Conservation (phyloP, 371 early-diverging fungal genomes). For the Lichtheimia hyalospora region DNA sequence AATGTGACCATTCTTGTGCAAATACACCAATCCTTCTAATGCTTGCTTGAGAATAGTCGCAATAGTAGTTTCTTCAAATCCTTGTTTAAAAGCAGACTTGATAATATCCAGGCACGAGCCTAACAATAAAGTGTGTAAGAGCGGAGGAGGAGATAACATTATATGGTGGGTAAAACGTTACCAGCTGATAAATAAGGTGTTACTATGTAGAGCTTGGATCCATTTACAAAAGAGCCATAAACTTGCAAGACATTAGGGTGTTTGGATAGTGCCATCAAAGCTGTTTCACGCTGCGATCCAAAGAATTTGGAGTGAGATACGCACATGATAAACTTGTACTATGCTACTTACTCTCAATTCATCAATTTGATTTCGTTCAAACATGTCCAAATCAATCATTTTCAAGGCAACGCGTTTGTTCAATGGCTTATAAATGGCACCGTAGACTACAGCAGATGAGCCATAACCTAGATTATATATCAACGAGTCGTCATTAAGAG, state of each 20-base stretch:
- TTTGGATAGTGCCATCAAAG: conserved; percentile 84
- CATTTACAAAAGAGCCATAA: conserved; percentile 81
- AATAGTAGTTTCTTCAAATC: conserved; percentile 80
- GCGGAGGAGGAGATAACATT: background rate
- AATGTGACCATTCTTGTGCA: conserved; percentile 87
- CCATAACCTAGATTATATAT: conserved; percentile 68
- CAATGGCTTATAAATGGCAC: conserved; percentile 75
- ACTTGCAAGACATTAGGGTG: conserved; percentile 86
- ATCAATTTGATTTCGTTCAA: conserved; percentile 81
- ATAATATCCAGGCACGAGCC: conserved; percentile 87
- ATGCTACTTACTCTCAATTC: conserved; percentile 18
- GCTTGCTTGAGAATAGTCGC: conserved; percentile 88
- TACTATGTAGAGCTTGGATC: conserved; percentile 79
- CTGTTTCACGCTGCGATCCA: conserved; percentile 70
- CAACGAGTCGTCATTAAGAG: too few species aligned
- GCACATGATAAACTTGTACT: background rate
- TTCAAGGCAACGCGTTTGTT: conserved; percentile 80
- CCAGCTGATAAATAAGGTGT: conserved; percentile 82
- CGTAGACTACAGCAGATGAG: conserved; percentile 86
- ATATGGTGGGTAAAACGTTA: conserved; percentile 12
- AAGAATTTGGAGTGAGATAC: background rate
- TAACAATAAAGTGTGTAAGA: background rate
- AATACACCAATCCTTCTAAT: conserved; percentile 80
- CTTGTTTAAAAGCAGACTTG: conserved; percentile 80
- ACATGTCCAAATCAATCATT: conserved; percentile 90